These are phyloP conservation scores for Kluyveromyces dobzhanskii DNA, from an alignment of 805 yeast genomes.

Conservation along the genomic window DNA sequence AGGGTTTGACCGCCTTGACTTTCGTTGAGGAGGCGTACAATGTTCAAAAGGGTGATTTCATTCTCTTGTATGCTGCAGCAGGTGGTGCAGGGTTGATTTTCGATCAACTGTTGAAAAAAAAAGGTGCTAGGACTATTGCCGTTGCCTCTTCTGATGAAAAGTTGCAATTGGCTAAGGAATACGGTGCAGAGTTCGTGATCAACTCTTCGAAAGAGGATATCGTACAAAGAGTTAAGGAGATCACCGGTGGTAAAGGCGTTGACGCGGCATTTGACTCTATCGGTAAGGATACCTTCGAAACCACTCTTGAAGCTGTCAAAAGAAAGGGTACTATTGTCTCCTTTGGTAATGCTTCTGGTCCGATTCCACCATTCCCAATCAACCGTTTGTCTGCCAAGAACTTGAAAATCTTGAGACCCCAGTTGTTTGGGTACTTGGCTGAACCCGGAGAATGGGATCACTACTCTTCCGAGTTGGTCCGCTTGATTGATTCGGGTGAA, in stretches of 20 bases:
- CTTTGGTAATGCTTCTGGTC: slow-evolving; percentile 83
- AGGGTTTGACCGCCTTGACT: slow-evolving; percentile 74
- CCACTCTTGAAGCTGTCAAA: slow-evolving; percentile 51
- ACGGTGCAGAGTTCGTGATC: slow-evolving; percentile 73
- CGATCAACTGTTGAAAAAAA: slow-evolving; percentile 49
- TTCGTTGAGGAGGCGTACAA: slow-evolving; percentile 58
- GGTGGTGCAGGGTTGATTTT: slow-evolving; percentile 85
- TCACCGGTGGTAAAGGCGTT: slow-evolving; percentile 62
- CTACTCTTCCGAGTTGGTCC: slow-evolving; percentile 35
- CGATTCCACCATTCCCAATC: slow-evolving; percentile 60
- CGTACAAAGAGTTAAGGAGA: slow-evolving; percentile 43
- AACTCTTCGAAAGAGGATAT: slow-evolving; percentile 50
- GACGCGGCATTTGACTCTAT: slow-evolving; percentile 63
- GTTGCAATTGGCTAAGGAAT: slow-evolving; percentile 49
- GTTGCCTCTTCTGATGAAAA: slow-evolving; percentile 74
- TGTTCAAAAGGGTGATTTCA: slow-evolving; percentile 60
- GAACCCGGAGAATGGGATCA: slow-evolving; percentile 49
- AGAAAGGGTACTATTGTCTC: slow-evolving; percentile 69
- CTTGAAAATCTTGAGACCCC: slow-evolving; percentile 59
- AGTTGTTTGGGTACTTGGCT: slow-evolving; percentile 42
- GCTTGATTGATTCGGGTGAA: slow-evolving; percentile 37
- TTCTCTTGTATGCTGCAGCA: slow-evolving; percentile 87
- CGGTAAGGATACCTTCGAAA: slow-evolving; percentile 69
- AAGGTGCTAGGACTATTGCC: slow-evolving; percentile 80
- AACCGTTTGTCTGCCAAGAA: slow-evolving; percentile 50